phyloP scores from a whole-genome alignment of 1,284 basidiomycete species.

The Singerocomus inundabilis region DNA sequence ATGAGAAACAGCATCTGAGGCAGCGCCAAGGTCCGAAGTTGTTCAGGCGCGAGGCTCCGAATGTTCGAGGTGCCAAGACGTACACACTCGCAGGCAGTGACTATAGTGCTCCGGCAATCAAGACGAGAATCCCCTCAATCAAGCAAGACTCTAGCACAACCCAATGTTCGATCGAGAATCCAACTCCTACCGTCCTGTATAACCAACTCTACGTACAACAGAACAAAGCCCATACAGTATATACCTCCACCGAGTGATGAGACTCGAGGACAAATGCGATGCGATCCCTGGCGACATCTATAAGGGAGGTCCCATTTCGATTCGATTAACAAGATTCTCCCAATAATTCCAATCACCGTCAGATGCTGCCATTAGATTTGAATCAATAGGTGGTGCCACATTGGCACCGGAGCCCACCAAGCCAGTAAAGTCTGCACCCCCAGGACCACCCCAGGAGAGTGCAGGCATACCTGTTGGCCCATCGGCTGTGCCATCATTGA shows the following conservation, averaged over 20 bases:
- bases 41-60: too few relatives aligned
- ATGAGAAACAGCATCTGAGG: too few relatives aligned
- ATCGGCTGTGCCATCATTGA: constrained; percentile 63
- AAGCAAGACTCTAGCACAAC: too few relatives aligned
- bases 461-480: constrained; percentile 45
- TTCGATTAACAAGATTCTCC: constrained; percentile 76
- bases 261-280: constrained; percentile 1
- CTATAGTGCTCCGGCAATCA: too few relatives aligned
- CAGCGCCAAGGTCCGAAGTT: too few relatives aligned
- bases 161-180: background rate
- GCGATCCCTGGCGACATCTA: constrained; percentile 18
- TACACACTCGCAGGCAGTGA: too few relatives aligned
- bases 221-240: constrained; percentile 3
- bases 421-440: constrained; percentile 55
- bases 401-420: constrained; percentile 49
- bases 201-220: constrained; percentile 12
- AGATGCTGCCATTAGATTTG: constrained; percentile 43
- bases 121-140: too few relatives aligned
- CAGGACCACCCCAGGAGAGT: constrained; percentile 62
- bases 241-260: constrained; percentile 10
- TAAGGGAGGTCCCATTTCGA: constrained; percentile 48
- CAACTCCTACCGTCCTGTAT: constrained; percentile 4
- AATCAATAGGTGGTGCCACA: constrained; percentile 36
- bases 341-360: constrained; percentile 80
- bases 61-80: too few relatives aligned